Percentiles rank a stretch among this genome's conserved stretches.
Conservation (phyloP, 768 basidiomycete species). For the Tulasnella sp. region DNA sequence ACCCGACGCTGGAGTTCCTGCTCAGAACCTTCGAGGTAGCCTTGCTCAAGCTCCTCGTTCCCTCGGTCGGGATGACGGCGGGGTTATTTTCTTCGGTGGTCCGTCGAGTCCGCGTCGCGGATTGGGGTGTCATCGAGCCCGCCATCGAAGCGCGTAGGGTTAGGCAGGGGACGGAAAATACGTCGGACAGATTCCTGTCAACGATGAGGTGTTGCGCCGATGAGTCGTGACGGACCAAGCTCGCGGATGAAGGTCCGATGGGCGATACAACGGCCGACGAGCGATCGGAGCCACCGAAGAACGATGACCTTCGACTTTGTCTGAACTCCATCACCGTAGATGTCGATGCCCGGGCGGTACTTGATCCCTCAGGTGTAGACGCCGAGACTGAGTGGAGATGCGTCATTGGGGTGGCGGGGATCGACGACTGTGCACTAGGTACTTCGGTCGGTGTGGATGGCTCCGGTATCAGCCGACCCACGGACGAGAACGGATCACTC, state of each 20-base stretch:
- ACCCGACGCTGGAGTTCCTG: constrained; percentile 2
- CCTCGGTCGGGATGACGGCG: constrained; percentile 27
- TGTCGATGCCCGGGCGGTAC: background rate
- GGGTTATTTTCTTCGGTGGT: constrained; percentile 40
- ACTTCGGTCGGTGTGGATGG: background rate
- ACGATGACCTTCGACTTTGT: background rate
- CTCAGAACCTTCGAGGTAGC: background rate
- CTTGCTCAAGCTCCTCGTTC: background rate
- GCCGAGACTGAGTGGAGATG: too few relatives aligned
- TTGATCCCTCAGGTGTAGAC: too few relatives aligned
- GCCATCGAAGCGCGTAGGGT: constrained; percentile 46
- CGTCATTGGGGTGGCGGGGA: too few relatives aligned
- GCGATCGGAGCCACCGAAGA: constrained; percentile 21
- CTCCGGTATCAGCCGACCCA: too few relatives aligned
- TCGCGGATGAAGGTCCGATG: background rate
- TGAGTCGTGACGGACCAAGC: constrained; percentile 47
- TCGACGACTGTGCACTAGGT: too few relatives aligned
- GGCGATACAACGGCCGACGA: constrained; percentile 13
- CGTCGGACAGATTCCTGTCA: constrained; percentile 69
- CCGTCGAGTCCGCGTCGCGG: too few relatives aligned
- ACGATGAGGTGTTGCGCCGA: constrained; percentile 54
- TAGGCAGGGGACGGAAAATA: constrained; percentile 64
- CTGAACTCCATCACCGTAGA: background rate
- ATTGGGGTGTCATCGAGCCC: constrained; percentile 15
- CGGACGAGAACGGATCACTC: too few relatives aligned